Base-by-base conservation (phyloP, 176 grass and related monocot species). In the Oryza australiensis region DNA sequence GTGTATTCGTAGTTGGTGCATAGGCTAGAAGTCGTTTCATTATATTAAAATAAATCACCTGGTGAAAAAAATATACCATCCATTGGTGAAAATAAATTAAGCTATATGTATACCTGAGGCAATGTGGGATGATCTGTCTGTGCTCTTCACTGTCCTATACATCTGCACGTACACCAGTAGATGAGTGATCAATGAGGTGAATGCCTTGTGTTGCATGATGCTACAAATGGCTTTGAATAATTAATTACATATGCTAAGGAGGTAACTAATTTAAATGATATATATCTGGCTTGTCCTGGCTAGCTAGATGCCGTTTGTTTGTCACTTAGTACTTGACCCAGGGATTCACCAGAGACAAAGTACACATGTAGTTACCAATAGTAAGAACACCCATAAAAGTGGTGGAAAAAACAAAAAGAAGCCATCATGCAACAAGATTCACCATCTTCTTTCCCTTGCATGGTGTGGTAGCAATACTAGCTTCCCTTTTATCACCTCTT, bases 101-200 rank as follows among this genome's bases (percentile, higher is more conserved):
- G 59, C 1, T 62, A 30, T 5, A 16, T 79, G 29, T 46, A 26
- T 84, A 79, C 83, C 73, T 83, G 80, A 2, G n/a, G 72, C 29
- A 34, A 33, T 72, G 70, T 79, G 84, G 40, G 75, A 70, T 26
- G 77, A 85, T 93, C 89, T 93, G 78, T 99, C 97, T 29, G 89
- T 94, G 91, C 89, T 85, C 89, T 83, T 99, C 68, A 99, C 97
- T 68, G 93, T 99, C 89, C 97, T 87, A 77, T 99, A 99, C 97
- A 99, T 99, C 97, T 99, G 91, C 85, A 91, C 4, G 91, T 83
- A 91, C 4, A 60, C 51, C 51, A 55, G 51, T 55, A 55, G 20
- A 22, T 22, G 51, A 55, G 51, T 55, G 70, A 20, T 68, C 41
- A 74, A 30, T 42, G 5, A 65, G 5, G 9, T 20, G 43, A 12